Evolutionary conservation across 306 rosid species (phyloP), one percentile per base, ranked within the genome.

Genomic region (Erythrophleum fordii): DNA sequence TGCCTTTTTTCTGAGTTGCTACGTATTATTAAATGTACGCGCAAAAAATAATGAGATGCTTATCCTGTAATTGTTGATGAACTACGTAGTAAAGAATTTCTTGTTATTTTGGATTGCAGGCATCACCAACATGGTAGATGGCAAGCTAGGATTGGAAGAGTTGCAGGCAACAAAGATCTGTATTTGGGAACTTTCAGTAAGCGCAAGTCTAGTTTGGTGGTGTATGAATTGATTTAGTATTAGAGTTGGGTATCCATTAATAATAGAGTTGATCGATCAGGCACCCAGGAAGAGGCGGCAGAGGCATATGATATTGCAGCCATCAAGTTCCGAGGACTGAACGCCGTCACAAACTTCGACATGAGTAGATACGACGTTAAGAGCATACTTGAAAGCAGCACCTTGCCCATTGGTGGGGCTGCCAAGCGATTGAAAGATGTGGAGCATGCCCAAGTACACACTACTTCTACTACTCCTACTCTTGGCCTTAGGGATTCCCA

Each of bases 111-210:
- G 66, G 66, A 22, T 44, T 73, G 83, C 84, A 94, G 98, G 72
- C 98, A 94, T 78, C 98, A 94, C 76, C 98, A 94, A 82, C 98
- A 94, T 72, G 98, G 98, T 58, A 91, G 98, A 84, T 94, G 98
- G 98, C 98, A 94, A 84, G 98, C 98, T 1, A 89, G 98, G 86
- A 94, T 94, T 59, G 98, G 98, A 66, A 85, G 98, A 84, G 98
- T 94, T 81, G 97, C 98, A 5, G 98, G 98, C 68, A 94, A 94
- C 85, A 94, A 94, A 83, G 98, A 94, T 78, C 95, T 94, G 72
- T 94, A 94, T 53, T 51, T 94, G 10, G 98, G 98, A 81, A 94
- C 97, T 72, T 94, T 94, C 90, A 90, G 98, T 93, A 76, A 93
- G 91, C 25, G 26, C 46, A 31, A 31, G 34, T 31, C 35, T 46